These are phyloP conservation scores for Hypocrella siamensis DNA, from an alignment of 2,329 filamentous ascomycete species.

Conservation along the genomic window DNA sequence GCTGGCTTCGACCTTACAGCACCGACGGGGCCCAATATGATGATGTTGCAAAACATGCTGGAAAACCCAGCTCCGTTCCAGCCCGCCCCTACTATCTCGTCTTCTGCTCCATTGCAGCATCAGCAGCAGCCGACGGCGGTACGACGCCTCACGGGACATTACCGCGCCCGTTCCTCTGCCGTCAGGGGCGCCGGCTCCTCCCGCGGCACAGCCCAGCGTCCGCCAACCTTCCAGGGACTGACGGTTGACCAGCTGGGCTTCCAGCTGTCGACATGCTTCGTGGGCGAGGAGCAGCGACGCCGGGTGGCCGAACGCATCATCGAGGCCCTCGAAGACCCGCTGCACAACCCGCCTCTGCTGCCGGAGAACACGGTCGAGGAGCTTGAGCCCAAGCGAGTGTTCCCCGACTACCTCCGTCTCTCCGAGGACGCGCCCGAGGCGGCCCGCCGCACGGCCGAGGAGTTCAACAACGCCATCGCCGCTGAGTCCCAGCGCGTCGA, in stretches of 20 bases:
- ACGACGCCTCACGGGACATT: too few relatives aligned
- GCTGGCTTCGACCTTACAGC: too few relatives aligned
- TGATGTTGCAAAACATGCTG: too few relatives aligned
- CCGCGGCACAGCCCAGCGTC: too few relatives aligned
- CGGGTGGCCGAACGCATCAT: neutral
- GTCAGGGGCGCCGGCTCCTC: too few relatives aligned
- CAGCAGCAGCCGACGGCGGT: too few relatives aligned
- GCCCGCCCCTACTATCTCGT: too few relatives aligned
- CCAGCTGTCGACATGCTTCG: neutral
- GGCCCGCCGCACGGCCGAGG: slow-evolving; percentile 4
- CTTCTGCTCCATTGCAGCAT: too few relatives aligned
- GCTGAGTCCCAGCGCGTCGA: slow-evolving; percentile 10
- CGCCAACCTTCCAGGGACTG: too few relatives aligned
- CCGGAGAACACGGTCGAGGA: slow-evolving; percentile 11
- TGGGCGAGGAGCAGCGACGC: neutral
- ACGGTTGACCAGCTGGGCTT: neutral
- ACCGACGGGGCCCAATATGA: too few relatives aligned
- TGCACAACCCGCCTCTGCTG: slow-evolving; percentile 11
- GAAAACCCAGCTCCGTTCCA: too few relatives aligned
- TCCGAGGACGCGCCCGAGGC: slow-evolving; percentile 2
- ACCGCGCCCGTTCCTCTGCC: too few relatives aligned
- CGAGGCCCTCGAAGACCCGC: neutral
- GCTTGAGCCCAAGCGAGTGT: slow-evolving; percentile 12
- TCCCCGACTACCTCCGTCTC: slow-evolving; percentile 8
- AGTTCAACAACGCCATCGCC: slow-evolving; percentile 13